phyloP scores from a whole-genome alignment of 352 stramenopile species.

The Pythium folliculosum region DNA sequence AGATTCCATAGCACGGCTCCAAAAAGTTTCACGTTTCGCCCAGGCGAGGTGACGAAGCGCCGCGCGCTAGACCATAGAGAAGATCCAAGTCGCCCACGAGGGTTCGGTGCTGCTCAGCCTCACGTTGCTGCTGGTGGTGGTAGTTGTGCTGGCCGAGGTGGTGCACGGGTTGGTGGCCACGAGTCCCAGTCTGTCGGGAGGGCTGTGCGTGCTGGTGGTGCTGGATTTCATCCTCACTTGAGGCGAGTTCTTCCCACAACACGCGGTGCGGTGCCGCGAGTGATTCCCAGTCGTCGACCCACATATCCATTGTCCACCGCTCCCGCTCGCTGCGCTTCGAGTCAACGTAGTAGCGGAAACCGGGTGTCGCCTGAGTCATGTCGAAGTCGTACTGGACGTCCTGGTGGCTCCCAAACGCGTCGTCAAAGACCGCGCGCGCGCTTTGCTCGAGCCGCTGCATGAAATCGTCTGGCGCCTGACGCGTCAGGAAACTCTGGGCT shows the following conservation, averaged over 20 bases:
- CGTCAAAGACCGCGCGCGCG: slow-evolving; percentile 10
- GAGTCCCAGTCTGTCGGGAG: neutral
- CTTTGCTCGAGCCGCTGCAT: slow-evolving; percentile 34
- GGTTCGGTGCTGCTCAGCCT: slow-evolving; percentile 8
- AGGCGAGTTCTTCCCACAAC: slow-evolving; percentile 38
- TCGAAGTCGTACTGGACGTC: neutral
- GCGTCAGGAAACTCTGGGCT: neutral
- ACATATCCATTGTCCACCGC: slow-evolving; percentile 31
- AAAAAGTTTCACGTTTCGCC: slow-evolving; percentile 3
- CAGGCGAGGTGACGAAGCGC: neutral
- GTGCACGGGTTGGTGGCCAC: neutral
- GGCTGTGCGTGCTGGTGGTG: neutral
- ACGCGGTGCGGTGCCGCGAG: slow-evolving; percentile 25
- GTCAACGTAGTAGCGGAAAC: slow-evolving; percentile 35
- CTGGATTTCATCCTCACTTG: neutral
- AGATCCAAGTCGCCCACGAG: slow-evolving; percentile 25
- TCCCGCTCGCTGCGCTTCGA: slow-evolving; percentile 30
- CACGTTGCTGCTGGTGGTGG: neutral
- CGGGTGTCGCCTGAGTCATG: neutral
- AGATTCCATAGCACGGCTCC: slow-evolving; percentile 1
- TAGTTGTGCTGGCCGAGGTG: neutral
- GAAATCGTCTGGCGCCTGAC: slow-evolving; percentile 29
- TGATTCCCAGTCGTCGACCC: slow-evolving; percentile 32
- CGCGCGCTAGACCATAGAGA: slow-evolving; percentile 11
- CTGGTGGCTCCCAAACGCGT: slow-evolving; percentile 23